Evolutionary conservation across 768 basidiomycete species (phyloP), one percentile per base, ranked within the genome.

Genomic region (Leccinum disarticulatum): DNA sequence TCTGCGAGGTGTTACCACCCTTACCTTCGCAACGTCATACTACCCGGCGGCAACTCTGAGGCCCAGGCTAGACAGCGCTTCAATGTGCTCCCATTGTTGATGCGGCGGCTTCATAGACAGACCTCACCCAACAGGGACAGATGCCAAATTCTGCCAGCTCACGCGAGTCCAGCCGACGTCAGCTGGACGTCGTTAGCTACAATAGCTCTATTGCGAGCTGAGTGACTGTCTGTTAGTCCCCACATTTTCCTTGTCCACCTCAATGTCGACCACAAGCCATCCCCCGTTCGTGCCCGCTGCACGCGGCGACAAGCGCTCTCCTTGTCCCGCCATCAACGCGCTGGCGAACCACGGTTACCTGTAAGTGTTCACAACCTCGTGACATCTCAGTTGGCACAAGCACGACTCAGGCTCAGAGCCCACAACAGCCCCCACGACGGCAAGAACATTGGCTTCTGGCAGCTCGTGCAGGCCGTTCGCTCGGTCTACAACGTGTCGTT

Each of bases 271-370:
- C 62, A 15, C 54, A 55, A 62, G 51, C 52, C 67, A 46, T 47
- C 68, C 36, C 52, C 68, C 66, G 9, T 73, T 69, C 46, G 61
- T 69, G 55, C 67, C 71, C 47, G 68, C 71, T 41, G 56, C 61
- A 60, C 55, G 50, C 30, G 63, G 63, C 10, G 87, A 87, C 62
- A 80, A 78, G 55, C 82, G 88, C 5, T 86, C 86, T 1, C 84
- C 85, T 36, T 91, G 89, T 66, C 90, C 90, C 7, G 90, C 86
- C 4, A 75, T 90, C 50, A 91, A 90, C 62, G 77, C 84, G 0
- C 79, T 90, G 67, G 89, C 90, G 0, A 90, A 91, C 65, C 87
- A 91, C 56, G 85, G 86, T 0, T 90, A 87, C 62, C 77, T 91
- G 88, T 90, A 66, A 67, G 86, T 77, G 6, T 31, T 15, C 9